Evolutionary conservation across 2,329 filamentous ascomycete genomes (phyloP), one percentile per base, ranked within the genome.

Genomic region (Monosporascus sp.): DNA sequence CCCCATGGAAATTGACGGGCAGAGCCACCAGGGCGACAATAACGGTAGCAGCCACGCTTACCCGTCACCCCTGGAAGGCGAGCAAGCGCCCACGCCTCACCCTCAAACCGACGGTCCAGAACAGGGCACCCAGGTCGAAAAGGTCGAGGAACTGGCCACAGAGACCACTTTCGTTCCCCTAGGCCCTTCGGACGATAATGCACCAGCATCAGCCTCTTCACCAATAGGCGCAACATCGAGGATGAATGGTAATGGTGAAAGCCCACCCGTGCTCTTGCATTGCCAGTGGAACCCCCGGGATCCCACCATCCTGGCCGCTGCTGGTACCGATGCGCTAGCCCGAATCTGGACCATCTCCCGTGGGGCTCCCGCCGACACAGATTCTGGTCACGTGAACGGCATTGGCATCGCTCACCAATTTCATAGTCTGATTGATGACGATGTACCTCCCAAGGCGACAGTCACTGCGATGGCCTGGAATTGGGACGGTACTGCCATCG

Each of bases 301-400:
- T 74, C 79, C 83, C 68, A 81, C 78, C 55, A 74, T 84, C 71
- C 76, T 86, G 76, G 83, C 82, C 70, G 82, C 82, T 76, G 82
- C 81, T 74, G 83, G 83, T 64, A 85, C 82, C 68, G 83, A 86
- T 75, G 81, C 83, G 72, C 81, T 86, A 81, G 83, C 83, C 75
- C 82, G 83, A 59, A 77, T 86, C 72, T 86, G 83, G 83, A 84
- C 80, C 57, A 70, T 86, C 61, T 78, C 79, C 68, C 79, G 78
- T 77, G 74, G 74, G 66, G 70, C 75, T 62, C 72, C 73, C 60
- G 64, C 74, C 55, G 72, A 76, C 70, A 70, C 71, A 70, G 72
- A 72, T 69, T 67, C 70, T 55, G 66, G 67, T 75, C 74, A 77
- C 74, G 75, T 77, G 73, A 70, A 70, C 41, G 63, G 62, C 27